Conservation (phyloP, 1,284 basidiomycete species). For the Cronartium quercuum region DNA sequence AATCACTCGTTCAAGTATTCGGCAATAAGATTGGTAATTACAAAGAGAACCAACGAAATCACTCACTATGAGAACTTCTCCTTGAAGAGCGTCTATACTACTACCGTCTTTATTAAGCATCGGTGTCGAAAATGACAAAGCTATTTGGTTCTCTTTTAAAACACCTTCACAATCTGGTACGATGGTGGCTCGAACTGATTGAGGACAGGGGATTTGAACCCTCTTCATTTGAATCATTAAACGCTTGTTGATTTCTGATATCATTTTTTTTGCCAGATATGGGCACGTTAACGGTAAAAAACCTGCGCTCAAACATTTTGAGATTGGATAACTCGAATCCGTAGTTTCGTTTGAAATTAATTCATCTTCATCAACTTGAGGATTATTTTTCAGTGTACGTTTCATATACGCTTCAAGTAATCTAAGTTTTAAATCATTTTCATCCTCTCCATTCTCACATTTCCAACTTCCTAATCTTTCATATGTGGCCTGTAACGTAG, state of each 20-base stretch:
- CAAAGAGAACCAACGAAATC: not conserved
- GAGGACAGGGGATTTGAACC: not conserved
- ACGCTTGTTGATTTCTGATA: not conserved
- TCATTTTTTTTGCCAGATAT: not conserved
- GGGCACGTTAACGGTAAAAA: not conserved
- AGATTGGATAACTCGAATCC: not conserved
- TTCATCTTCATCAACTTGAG: not conserved
- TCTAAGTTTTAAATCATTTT: not conserved
- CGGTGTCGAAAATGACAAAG: not conserved
- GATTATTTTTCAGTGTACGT: not conserved
- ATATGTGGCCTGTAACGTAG: not conserved
- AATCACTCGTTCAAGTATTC: not conserved
- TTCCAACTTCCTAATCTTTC: not conserved
- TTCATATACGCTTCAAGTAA: not conserved
- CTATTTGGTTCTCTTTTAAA: not conserved
- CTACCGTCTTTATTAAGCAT: not conserved
- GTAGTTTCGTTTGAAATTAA: not conserved
- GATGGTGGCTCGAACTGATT: not conserved
- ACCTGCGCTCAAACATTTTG: not conserved
- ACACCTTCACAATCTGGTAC: not conserved
- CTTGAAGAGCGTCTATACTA: not conserved
- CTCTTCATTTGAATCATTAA: not conserved
- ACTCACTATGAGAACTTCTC: not conserved
- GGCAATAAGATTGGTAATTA: not conserved
- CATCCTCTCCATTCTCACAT: not conserved